These are phyloP conservation scores for Gigaspora rosea DNA, from an alignment of 192 early-diverging fungal genomes.

Conservation along the genomic window DNA sequence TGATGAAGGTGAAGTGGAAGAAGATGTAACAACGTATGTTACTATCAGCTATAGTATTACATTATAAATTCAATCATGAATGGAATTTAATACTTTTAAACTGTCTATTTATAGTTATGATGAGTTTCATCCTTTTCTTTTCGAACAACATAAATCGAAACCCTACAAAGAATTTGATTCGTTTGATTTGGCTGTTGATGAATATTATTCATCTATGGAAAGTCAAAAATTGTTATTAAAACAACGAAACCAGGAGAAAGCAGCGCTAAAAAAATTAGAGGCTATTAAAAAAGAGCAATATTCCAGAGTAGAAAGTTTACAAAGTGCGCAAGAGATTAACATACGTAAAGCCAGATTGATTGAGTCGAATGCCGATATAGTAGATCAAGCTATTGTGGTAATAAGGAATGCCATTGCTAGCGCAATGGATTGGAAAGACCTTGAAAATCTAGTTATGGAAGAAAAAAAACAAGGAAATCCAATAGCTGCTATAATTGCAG, in stretches of 20 bases:
- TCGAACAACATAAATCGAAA: constrained; percentile 59
- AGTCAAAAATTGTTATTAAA: constrained; percentile 76
- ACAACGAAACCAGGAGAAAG: constrained; percentile 69
- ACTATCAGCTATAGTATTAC: neutral
- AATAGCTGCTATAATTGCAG: constrained; percentile 75
- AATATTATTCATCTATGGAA: constrained; percentile 91
- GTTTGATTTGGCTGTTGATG: constrained; percentile 87
- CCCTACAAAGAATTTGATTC: constrained; percentile 63
- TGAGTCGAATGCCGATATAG: constrained; percentile 78
- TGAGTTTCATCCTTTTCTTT: constrained; percentile 75
- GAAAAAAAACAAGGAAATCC: constrained; percentile 78
- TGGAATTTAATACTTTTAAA: neutral
- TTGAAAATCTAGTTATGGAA: constrained; percentile 83
- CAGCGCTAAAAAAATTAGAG: constrained; percentile 83
- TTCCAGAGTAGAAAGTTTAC: constrained; percentile 75
- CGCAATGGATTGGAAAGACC: constrained; percentile 96
- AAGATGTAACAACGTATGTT: constrained; percentile 8
- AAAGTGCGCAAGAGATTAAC: constrained; percentile 68
- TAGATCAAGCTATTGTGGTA: constrained; percentile 86
- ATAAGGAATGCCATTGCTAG: constrained; percentile 85
- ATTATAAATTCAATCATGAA: neutral
- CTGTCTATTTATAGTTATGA: constrained; percentile 46
- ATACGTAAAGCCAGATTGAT: constrained; percentile 82
- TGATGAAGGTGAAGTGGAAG: constrained; percentile 41
- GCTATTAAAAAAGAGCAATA: constrained; percentile 77